Evolutionary conservation across 2,329 filamentous ascomycete species (phyloP).

Genomic region (Xylaria sp.): DNA sequence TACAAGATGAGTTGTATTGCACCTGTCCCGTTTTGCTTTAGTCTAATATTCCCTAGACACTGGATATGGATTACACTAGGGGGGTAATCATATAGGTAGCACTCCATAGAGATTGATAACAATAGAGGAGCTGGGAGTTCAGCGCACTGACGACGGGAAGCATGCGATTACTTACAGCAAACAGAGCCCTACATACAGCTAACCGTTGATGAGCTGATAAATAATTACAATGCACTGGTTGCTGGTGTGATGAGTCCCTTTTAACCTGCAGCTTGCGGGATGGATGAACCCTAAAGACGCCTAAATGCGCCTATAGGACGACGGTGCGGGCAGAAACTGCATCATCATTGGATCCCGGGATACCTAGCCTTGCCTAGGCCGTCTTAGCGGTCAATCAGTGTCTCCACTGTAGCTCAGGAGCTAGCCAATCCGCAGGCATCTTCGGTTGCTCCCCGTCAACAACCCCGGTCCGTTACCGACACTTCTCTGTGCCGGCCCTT

Average conservation of each 20-base stretch:
- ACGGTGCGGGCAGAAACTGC: constrained; percentile 24
- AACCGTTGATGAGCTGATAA: background rate
- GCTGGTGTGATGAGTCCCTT: constrained; percentile 32
- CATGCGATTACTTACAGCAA: background rate
- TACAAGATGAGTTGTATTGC: background rate
- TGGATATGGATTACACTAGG: background rate
- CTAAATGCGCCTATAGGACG: constrained; percentile 28
- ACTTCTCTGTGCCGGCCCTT: constrained; percentile 23
- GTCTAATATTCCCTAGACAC: background rate
- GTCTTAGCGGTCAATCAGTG: constrained; percentile 32
- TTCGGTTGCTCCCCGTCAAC: constrained; percentile 45
- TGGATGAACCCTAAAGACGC: constrained; percentile 29
- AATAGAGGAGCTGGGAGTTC: too few species aligned
- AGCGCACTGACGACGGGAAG: too few species aligned
- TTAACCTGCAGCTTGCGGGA: constrained; percentile 34
- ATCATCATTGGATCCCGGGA: constrained; percentile 33
- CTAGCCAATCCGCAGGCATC: constrained; percentile 38
- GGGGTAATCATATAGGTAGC: background rate
- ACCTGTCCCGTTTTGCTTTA: background rate
- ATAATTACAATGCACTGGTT: constrained; percentile 22
- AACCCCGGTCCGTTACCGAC: constrained; percentile 5
- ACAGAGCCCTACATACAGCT: background rate
- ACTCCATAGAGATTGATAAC: too few species aligned
- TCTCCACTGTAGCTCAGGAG: constrained; percentile 34
- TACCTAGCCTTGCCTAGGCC: constrained; percentile 35